Evolutionary conservation across 306 rosid species (phyloP), one percentile per base, ranked within the genome.

Genomic region (Acmispon strigosus): DNA sequence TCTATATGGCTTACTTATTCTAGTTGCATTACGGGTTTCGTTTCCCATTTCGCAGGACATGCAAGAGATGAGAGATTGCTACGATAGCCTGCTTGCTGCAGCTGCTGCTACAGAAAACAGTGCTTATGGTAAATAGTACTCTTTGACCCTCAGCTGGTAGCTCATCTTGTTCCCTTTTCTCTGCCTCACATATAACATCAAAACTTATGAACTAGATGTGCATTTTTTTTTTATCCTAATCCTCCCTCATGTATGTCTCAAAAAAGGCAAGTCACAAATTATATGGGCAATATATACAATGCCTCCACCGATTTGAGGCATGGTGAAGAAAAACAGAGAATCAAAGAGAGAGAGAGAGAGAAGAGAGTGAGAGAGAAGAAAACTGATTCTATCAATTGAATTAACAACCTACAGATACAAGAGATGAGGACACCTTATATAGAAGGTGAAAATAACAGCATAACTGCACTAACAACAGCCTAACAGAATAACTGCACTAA

Each of bases 21-120:
- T 57, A 10, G 60, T 43, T 39, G 19, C 34, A 24, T 75, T 53
- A 70, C 6, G 66, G 59, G 5, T 78, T 74, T 19, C 13, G 13
- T 15, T 49, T 55, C 43, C 10, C 5, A 6, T 62, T 77, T 71
- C 15, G 49, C 86, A 91, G 97, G 96, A 84, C 71, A 87, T 91
- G 97, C 93, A 82, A 66, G 91, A 84, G 13, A 91, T 91, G 87
- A 82, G 89, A 83, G 80, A 84, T 70, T 91, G 97, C 87, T 91
- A 89, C 65, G 97, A 91, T 75, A 79, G 90, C 76, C 64, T 89
- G 70, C 97, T 91, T 65, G 82, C 96, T 70, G 97, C 97, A 1
- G 96, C 97, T 5, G 97, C 97, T 11, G 96, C 96, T 7, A 87
- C 92, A 2, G 84, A 91, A 53, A 91, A 91, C 77, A 89, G 94